Base-by-base conservation (phyloP, 768 basidiomycete species). In the Pleurotus citrinopileatus region DNA sequence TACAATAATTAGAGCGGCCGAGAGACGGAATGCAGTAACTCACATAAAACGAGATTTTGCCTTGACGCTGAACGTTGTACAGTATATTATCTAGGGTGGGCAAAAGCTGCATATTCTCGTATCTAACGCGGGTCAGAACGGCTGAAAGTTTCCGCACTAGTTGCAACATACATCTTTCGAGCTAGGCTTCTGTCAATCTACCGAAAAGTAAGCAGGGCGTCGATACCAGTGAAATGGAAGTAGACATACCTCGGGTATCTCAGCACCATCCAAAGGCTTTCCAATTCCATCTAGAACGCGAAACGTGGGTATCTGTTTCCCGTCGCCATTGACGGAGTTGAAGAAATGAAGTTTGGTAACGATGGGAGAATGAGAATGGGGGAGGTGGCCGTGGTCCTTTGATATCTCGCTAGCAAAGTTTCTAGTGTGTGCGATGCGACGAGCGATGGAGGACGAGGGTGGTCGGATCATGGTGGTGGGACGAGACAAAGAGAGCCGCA, bases 61-160 rank as follows among this genome's bases (percentile, higher is more conserved):
- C 94, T 67, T 98, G 94, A 6, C 94, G 82, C 65, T 98, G 94
- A 7, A 94, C 84, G 61, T 94, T 94, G 70, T 94, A 91, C 13
- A 98, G 76, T 29, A 96, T 75, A 59, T 86, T 94, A 71, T 97
- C 94, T 65, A 95, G 72, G 36, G 85, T 83, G 0, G 94, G 94
- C 52, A 92, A 71, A 26, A 91, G 75, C 53, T 81, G 80, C 88
- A 92, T 93, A 54, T 86, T 73, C 67, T 88, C 84, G 61, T 91
- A 94, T 57, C 86, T 85, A 45, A 12, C n/a, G 17, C 19, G 19
- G 22, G 26, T 45, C n/a, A 36, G 32, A 23, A 7, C 20, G 9
- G 10, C n/a, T 32, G 38, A 28, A 22, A 26, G 29, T 36, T 15
- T 34, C 3, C 20, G 40, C 19, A 4, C 6, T n/a, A 34, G 32